Percentiles rank a stretch among this genome's conserved stretches.
phyloP scores from a whole-genome alignment of 148 eudicot genomes.

The Pouteria glomerata region DNA sequence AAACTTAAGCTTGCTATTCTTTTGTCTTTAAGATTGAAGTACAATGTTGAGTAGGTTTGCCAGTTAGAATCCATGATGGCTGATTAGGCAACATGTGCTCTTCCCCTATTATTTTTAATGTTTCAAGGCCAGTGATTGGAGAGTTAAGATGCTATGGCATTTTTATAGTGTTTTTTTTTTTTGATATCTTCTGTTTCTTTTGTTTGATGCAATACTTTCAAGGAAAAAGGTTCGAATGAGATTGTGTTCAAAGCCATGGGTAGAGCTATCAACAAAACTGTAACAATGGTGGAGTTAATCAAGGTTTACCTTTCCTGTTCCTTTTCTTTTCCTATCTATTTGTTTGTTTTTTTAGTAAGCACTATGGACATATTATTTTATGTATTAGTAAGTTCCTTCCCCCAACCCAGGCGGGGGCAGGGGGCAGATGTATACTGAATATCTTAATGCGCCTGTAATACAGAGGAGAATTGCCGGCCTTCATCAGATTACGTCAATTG shows the following conservation, averaged over 20 bases:
- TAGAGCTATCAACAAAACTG: conserved; percentile 95
- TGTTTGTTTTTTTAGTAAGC: not conserved
- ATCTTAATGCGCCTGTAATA: conserved; percentile 9
- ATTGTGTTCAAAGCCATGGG: conserved; percentile 99
- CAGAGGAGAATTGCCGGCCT: conserved; percentile 97
- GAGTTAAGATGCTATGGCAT: no score
- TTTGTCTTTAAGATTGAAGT: no score
- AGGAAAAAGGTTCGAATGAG: conserved; percentile 81
- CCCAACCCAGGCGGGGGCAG: no score
- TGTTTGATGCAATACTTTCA: conserved; percentile 11
- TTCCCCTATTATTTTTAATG: not conserved
- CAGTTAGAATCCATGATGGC: no score
- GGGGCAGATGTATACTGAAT: conserved; percentile 5
- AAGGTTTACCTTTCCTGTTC: conserved; percentile 41
- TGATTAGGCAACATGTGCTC: no score
- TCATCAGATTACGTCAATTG: conserved; percentile 84
- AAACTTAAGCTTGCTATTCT: no score
- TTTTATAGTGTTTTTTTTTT: not conserved
- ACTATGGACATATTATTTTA: no score
- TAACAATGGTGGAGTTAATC: conserved; percentile 93
- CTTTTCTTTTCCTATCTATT: not conserved
- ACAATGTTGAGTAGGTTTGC: no score
- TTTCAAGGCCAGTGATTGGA: not conserved
- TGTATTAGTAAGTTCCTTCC: not conserved
- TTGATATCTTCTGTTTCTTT: not conserved